Percentiles rank a stretch among this genome's conserved stretches.
These are phyloP conservation scores for Lasiodiplodia sp. DNA, from an alignment of 2,329 filamentous ascomycete genomes.

Conservation along the genomic window DNA sequence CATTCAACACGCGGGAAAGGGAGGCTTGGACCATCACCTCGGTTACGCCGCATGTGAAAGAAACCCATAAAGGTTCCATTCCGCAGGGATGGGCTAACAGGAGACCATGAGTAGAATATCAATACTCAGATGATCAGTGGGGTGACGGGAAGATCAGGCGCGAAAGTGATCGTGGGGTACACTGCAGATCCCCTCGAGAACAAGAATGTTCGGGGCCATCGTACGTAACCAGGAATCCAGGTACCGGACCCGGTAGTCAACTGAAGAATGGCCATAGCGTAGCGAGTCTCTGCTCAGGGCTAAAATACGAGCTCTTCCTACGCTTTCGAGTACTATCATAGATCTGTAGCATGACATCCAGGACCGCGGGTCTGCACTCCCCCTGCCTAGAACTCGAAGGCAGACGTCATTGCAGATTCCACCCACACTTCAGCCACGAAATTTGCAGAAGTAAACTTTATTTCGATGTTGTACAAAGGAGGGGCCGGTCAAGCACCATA, in stretches of 20 bases:
- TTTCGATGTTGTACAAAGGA: not conserved
- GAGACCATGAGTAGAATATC: conserved; percentile 45
- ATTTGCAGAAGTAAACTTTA: not conserved
- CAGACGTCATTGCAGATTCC: not conserved
- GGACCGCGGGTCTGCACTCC: not conserved
- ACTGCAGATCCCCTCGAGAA: conserved; percentile 38
- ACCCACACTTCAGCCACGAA: not conserved
- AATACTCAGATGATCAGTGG: conserved; percentile 42
- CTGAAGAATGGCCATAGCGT: not conserved
- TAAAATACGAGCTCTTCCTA: not conserved
- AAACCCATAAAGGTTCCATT: conserved; percentile 43
- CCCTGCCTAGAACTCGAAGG: not conserved
- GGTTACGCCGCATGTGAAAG: conserved; percentile 49
- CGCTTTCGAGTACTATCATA: too few relatives aligned
- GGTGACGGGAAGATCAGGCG: conserved; percentile 37
- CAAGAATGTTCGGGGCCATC: conserved; percentile 39
- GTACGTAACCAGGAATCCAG: conserved; percentile 33
- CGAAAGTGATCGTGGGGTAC: conserved; percentile 42
- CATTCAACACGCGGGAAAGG: conserved; percentile 45
- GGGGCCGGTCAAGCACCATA: not conserved
- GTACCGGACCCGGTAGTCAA: not conserved
- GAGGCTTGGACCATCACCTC: conserved; percentile 49
- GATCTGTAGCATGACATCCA: not conserved
- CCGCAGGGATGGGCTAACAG: conserved; percentile 47
- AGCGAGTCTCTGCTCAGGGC: not conserved